A percentile compares a stretch with the other conserved stretches of the same genome.
Conservation (phyloP, 2,329 filamentous ascomycete species). For the Fusarium hainanense region DNA sequence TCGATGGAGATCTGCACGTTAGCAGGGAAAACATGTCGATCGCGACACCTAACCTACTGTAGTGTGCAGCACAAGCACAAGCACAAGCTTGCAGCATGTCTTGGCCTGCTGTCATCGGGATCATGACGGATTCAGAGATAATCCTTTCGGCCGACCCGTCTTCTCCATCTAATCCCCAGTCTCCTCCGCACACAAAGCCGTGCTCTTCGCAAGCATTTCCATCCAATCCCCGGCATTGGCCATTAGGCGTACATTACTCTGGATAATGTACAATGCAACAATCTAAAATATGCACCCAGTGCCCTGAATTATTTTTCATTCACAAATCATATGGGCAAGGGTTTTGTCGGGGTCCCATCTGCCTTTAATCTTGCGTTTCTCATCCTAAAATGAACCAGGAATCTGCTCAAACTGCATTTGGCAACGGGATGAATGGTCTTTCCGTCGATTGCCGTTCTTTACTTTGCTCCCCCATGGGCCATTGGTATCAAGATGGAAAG, state of each 20-base stretch:
- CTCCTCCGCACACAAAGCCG: conserved; percentile 29
- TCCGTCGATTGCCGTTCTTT: conserved; percentile 7
- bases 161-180: conserved; percentile 35
- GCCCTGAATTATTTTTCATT: conserved; percentile 5
- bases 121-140: conserved; percentile 28
- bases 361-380: background rate
- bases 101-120: conserved; percentile 17
- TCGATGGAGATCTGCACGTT: conserved; percentile 19
- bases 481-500: conserved; percentile 5
- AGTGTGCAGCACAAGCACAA: conserved; percentile 11
- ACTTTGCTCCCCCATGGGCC: conserved; percentile 5
- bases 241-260: background rate
- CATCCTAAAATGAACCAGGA: background rate
- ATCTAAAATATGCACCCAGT: background rate
- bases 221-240: conserved; percentile 36
- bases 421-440: background rate
- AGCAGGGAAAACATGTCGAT: conserved; percentile 11
- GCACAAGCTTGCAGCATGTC: conserved; percentile 9
- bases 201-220: conserved; percentile 34
- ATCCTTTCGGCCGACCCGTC: conserved; percentile 38
- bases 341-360: background rate
- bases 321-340: conserved; percentile 14
- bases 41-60: conserved; percentile 2
- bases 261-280: background rate
- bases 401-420: background rate